These are phyloP conservation scores for Scutellaria minor DNA, from an alignment of 257 asterid genomes.

Conservation along the genomic window DNA sequence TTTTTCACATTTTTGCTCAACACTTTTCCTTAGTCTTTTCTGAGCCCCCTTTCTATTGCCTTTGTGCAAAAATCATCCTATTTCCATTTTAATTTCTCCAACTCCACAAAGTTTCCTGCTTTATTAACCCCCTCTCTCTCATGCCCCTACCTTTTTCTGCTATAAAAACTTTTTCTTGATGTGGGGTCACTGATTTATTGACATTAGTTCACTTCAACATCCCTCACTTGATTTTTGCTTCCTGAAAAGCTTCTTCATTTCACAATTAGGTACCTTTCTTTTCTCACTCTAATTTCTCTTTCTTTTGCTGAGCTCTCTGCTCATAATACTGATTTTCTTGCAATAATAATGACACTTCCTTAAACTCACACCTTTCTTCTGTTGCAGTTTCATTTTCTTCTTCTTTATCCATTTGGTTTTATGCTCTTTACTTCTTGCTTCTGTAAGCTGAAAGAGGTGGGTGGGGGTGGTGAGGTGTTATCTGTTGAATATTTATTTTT, in stretches of 20 bases:
- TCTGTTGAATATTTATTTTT: slow-evolving; percentile 20
- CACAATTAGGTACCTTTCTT: slow-evolving; percentile 44
- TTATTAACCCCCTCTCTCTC: slow-evolving; percentile 28
- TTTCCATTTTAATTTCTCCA: not conserved
- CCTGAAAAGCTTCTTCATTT: slow-evolving; percentile 42
- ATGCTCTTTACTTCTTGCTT: slow-evolving; percentile 27
- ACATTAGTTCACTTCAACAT: slow-evolving; percentile 42
- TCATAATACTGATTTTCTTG: slow-evolving; percentile 31
- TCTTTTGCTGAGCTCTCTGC: slow-evolving; percentile 1
- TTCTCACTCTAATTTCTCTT: not conserved
- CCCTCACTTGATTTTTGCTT: slow-evolving; percentile 40
- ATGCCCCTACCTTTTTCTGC: slow-evolving; percentile 19
- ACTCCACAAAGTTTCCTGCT: slow-evolving; percentile 28
- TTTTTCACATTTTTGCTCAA: slow-evolving; percentile 26
- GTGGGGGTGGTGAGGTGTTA: slow-evolving; percentile 29
- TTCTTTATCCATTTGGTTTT: not conserved
- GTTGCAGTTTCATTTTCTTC: slow-evolving; percentile 39
- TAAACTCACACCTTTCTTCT: slow-evolving; percentile 36
- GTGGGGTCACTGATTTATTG: slow-evolving; percentile 50
- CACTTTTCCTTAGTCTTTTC: slow-evolving; percentile 31
- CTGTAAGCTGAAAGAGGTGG: slow-evolving; percentile 36
- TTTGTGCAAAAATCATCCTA: slow-evolving; percentile 35
- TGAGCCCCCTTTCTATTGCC: slow-evolving; percentile 23
- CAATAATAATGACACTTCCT: slow-evolving; percentile 42
- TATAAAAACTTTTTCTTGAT: slow-evolving; percentile 33